These are phyloP conservation scores for Platismatia glauca DNA, from an alignment of 495 filamentous ascomycete species.

Conservation along the genomic window DNA sequence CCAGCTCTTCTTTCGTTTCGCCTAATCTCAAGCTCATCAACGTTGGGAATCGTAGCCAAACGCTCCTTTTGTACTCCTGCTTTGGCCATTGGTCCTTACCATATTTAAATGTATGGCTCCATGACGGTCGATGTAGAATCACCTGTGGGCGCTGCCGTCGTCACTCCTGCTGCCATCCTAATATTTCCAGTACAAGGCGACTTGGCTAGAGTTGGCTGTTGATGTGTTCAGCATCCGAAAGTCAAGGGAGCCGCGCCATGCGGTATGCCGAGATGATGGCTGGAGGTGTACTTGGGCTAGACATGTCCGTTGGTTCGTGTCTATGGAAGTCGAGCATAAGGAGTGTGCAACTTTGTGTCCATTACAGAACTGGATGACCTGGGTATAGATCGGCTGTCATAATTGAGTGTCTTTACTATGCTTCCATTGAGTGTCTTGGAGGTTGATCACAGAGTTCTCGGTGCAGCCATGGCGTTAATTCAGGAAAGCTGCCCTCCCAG, in stretches of 20 bases:
- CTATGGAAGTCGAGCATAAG: not conserved
- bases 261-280: not conserved
- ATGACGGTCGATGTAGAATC: not conserved
- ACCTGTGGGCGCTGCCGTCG: not conserved
- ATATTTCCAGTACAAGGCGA: not conserved
- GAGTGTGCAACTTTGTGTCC: not conserved
- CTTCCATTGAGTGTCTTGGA: not conserved
- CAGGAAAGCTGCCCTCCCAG: not conserved
- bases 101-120: not conserved
- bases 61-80: not conserved
- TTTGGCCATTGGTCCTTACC: not conserved
- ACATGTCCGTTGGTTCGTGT: not conserved
- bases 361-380: not conserved
- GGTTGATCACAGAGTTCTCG: not conserved
- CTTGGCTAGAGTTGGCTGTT: not conserved
- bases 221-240: not conserved
- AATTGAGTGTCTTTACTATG: not conserved
- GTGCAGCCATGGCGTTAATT: not conserved
- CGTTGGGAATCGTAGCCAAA: not conserved
- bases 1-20: not conserved
- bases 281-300: not conserved
- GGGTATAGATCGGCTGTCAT: not conserved
- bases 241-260: not conserved
- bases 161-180: not conserved
- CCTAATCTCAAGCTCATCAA: not conserved